A percentile compares a stretch with the other conserved stretches of the same genome.
phyloP scores from a whole-genome alignment of 2,329 filamentous ascomycete species.

The Alternaria novae-zelandiae region DNA sequence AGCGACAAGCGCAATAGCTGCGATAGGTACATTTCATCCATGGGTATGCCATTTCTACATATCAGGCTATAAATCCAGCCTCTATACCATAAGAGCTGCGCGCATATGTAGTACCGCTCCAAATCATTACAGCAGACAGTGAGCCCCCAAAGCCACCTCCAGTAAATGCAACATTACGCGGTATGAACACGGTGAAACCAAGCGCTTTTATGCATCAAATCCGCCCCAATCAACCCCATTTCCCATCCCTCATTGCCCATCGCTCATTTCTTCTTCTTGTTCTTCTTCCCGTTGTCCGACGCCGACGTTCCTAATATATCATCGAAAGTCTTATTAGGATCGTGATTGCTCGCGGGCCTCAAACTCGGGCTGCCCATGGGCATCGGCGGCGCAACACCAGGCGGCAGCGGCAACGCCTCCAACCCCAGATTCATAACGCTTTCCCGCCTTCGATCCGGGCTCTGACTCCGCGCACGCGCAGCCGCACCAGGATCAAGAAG shows the following conservation, averaged over 20 bases:
- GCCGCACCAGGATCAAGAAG: conserved; percentile 32
- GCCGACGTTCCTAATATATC: conserved; percentile 50
- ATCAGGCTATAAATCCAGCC: too few relatives aligned
- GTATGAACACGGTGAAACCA: too few relatives aligned
- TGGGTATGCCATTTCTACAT: too few relatives aligned
- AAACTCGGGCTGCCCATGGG: conserved; percentile 30
- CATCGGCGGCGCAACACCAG: conserved; percentile 49
- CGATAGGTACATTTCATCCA: too few relatives aligned
- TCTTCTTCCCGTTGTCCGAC: conserved; percentile 32
- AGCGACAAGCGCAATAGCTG: not conserved
- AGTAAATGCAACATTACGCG: too few relatives aligned
- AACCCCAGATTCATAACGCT: conserved; percentile 55
- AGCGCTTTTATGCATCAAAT: conserved; percentile 7
- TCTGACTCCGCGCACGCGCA: conserved; percentile 32
- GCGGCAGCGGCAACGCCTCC: conserved; percentile 55
- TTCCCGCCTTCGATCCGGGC: conserved; percentile 46
- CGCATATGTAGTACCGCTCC: too few relatives aligned
- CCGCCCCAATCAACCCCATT: not conserved
- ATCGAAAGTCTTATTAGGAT: conserved; percentile 57
- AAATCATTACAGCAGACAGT: too few relatives aligned
- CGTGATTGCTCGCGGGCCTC: conserved; percentile 41
- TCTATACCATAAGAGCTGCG: too few relatives aligned
- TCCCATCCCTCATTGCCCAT: not conserved
- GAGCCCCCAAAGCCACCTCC: too few relatives aligned
- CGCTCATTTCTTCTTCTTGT: conserved; percentile 39